Evolutionary conservation across 2,329 filamentous ascomycete species (phyloP).

Genomic region (Torrubiellomyces zombiae): DNA sequence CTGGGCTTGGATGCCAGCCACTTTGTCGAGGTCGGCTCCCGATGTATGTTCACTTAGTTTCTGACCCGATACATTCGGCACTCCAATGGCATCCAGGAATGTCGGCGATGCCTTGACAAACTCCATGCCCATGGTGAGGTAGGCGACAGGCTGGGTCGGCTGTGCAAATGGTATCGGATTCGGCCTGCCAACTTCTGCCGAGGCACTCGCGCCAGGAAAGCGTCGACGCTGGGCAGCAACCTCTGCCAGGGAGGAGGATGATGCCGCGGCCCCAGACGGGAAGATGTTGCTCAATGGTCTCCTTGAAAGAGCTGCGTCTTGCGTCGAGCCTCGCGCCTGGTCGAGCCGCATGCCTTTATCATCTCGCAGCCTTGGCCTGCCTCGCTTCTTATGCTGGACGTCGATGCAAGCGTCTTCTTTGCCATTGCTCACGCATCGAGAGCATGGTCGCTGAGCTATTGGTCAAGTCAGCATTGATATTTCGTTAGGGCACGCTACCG

Average conservation of each 20-base stretch:
- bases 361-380: constrained; percentile 60
- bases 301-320: too few species aligned
- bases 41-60: constrained; percentile 38
- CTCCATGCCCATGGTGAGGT: constrained; percentile 40
- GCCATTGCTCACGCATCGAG: constrained; percentile 58
- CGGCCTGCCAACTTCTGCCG: too few species aligned
- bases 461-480: constrained; percentile 19
- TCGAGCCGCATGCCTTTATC: constrained; percentile 47
- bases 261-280: too few species aligned
- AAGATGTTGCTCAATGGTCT: too few species aligned
- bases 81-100: constrained; percentile 39
- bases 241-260: too few species aligned
- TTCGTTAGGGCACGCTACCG: too few species aligned
- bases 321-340: too few species aligned
- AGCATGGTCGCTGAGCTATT: constrained; percentile 59
- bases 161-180: too few species aligned
- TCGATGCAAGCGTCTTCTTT: constrained; percentile 71
- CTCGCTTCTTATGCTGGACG: constrained; percentile 74
- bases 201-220: too few species aligned
- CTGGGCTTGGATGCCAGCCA: constrained; percentile 30
- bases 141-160: constrained; percentile 41
- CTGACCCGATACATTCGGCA: constrained; percentile 27
- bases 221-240: too few species aligned
- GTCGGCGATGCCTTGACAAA: constrained; percentile 37
- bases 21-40: constrained; percentile 33